A percentile compares a stretch with the other conserved stretches of the same genome.
Conservation (phyloP, 352 stramenopile genomes). For the Globisporangium rhizosaccharum region DNA sequence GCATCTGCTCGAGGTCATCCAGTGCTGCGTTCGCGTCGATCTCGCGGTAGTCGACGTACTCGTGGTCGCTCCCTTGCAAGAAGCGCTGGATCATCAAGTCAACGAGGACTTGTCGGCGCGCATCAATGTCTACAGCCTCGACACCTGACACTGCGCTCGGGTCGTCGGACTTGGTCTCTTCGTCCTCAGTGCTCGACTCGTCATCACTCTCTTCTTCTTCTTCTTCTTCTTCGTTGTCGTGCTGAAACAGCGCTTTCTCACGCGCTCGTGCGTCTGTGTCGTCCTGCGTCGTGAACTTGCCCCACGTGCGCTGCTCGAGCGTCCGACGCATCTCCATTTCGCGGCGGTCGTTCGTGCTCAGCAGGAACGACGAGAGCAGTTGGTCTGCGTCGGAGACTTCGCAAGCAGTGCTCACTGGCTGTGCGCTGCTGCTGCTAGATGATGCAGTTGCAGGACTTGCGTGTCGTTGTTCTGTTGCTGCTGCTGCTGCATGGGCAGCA, state of each 20-base stretch:
- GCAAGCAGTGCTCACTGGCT: not conserved
- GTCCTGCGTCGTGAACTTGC: constrained; percentile 26
- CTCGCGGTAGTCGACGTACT: constrained; percentile 58
- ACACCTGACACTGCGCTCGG: not conserved
- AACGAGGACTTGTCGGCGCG: constrained; percentile 55
- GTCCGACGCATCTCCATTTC: constrained; percentile 61
- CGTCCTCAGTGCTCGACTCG: constrained; percentile 23
- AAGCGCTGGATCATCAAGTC: constrained; percentile 75
- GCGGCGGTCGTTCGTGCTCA: constrained; percentile 59
- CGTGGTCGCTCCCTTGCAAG: constrained; percentile 48
- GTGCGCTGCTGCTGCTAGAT: not conserved
- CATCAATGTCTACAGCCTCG: constrained; percentile 18
- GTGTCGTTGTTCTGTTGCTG: not conserved
- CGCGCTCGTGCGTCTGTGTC: constrained; percentile 14
- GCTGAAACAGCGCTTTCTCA: constrained; percentile 24
- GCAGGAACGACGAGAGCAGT: constrained; percentile 60
- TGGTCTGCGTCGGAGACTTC: constrained; percentile 10
- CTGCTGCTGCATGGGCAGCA: not conserved
- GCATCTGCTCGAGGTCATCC: constrained; percentile 59
- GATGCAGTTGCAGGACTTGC: not conserved
- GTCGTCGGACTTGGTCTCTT: constrained; percentile 26
- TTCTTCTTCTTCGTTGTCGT: constrained; percentile 36
- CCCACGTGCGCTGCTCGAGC: constrained; percentile 60
- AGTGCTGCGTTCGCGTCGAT: constrained; percentile 59
- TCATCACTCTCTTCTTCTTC: constrained; percentile 28